Percentiles rank a stretch among this genome's conserved stretches.
Evolutionary conservation across 192 early-diverging fungal species (phyloP).

Genomic region (Backusella parvicylindrica): DNA sequence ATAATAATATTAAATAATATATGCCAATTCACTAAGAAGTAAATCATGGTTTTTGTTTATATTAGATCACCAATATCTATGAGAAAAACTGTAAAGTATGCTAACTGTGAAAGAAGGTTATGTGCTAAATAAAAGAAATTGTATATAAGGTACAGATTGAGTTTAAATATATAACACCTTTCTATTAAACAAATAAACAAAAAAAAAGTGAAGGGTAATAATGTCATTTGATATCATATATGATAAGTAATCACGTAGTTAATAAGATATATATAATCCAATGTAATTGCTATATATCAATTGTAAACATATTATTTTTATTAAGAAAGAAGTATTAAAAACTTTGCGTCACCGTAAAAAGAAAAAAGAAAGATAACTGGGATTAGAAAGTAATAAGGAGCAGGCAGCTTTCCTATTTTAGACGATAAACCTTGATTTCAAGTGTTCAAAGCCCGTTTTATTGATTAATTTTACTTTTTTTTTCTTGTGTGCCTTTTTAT

Average conservation of each 20-base stretch:
- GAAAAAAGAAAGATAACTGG: neutral
- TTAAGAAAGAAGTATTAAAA: neutral
- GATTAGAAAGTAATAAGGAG: neutral
- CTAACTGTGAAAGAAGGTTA: too few species aligned
- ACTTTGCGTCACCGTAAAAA: neutral
- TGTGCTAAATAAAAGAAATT: too few species aligned
- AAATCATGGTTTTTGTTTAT: too few species aligned
- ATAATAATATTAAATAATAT: too few species aligned
- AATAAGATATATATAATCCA: neutral
- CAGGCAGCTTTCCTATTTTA: neutral
- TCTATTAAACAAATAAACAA: too few species aligned
- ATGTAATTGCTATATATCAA: neutral
- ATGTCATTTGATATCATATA: neutral
- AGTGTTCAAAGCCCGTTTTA: neutral
- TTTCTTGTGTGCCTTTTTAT: neutral
- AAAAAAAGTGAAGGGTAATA: too few species aligned
- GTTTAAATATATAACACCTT: too few species aligned
- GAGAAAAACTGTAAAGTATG: too few species aligned
- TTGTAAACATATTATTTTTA: neutral
- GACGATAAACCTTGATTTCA: neutral
- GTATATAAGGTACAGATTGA: too few species aligned
- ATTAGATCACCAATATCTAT: too few species aligned
- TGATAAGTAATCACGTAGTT: neutral
- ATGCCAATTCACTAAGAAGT: too few species aligned
- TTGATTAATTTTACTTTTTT: neutral